Percentiles rank a stretch among this genome's conserved stretches.
Evolutionary conservation across 73 alveolate genomes (phyloP).

Genomic region (Durusdinium trenchii): DNA sequence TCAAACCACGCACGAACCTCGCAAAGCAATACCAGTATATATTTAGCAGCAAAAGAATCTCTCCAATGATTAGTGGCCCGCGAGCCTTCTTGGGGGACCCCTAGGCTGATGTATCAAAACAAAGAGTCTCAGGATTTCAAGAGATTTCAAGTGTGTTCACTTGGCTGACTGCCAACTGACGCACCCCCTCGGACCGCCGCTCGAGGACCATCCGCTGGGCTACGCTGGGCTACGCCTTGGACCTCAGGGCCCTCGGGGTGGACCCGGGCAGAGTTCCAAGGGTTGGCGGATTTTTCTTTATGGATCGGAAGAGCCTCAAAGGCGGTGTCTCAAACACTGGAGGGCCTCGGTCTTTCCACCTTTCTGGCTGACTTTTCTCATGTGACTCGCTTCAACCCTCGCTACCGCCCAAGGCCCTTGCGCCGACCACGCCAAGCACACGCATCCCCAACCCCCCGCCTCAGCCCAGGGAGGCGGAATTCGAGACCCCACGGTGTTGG

Average conservation of each 20-base stretch:
- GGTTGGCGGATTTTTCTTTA: neutral
- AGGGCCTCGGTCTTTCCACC: neutral
- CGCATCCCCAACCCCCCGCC: conserved; percentile 25
- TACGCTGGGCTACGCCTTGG: too few relatives aligned
- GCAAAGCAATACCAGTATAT: neutral
- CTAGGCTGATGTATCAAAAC: too few relatives aligned
- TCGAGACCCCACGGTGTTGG: conserved; percentile 11
- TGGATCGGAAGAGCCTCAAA: neutral
- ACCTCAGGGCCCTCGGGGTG: too few relatives aligned
- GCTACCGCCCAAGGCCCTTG: neutral
- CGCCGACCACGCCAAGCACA: too few relatives aligned
- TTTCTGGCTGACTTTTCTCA: neutral
- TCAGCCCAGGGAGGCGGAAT: conserved; percentile 92
- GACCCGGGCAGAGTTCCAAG: neutral
- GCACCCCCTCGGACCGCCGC: too few relatives aligned
- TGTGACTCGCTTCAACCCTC: neutral
- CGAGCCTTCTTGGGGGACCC: neutral
- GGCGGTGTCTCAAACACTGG: too few relatives aligned
- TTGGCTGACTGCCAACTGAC: too few relatives aligned
- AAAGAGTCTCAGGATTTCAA: too few relatives aligned
- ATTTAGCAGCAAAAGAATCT: neutral
- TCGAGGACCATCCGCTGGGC: too few relatives aligned
- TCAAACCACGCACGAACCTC: too few relatives aligned
- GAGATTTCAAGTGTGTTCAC: too few relatives aligned
- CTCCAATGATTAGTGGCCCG: neutral